Conservation (phyloP, 257 asterid genomes). For the Salvia hispanica region DNA sequence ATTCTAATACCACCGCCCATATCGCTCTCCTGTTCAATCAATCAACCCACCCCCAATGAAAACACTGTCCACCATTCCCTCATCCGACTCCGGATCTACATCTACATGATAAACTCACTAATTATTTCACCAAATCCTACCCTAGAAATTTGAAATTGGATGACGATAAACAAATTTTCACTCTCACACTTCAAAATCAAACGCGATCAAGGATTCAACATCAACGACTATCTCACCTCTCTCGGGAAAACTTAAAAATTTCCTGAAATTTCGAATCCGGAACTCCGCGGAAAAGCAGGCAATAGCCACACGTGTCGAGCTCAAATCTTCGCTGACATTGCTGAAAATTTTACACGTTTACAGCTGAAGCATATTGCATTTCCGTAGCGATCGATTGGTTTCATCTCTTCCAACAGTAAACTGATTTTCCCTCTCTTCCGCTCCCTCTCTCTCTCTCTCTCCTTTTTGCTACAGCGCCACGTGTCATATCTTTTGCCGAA, state of each 20-base stretch:
- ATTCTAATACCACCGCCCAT: slow-evolving; percentile 64
- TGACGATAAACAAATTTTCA: neutral
- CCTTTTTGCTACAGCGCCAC: too few species aligned
- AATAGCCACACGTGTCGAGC: slow-evolving; percentile 38
- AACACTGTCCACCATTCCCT: slow-evolving; percentile 36
- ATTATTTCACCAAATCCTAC: slow-evolving; percentile 11
- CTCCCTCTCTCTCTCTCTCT: slow-evolving; percentile 4
- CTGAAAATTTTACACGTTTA: slow-evolving; percentile 21
- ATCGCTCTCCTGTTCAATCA: slow-evolving; percentile 43
- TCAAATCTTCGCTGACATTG: slow-evolving; percentile 2
- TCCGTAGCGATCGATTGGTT: slow-evolving; percentile 33
- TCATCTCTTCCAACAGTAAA: slow-evolving; percentile 28
- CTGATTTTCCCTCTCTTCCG: slow-evolving; percentile 36
- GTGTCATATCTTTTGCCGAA: too few species aligned
- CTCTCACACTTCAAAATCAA: neutral
- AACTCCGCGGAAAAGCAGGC: slow-evolving; percentile 24
- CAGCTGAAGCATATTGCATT: neutral
- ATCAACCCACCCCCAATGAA: slow-evolving; percentile 39
- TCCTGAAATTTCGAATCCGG: slow-evolving; percentile 37
- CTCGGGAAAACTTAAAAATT: slow-evolving; percentile 5
- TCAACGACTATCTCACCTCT: neutral
- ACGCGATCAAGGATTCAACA: neutral
- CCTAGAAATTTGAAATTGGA: neutral
- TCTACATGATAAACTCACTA: slow-evolving; percentile 7
- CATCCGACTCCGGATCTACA: slow-evolving; percentile 19